phyloP scores from a whole-genome alignment of 164 flowering plant genomes.

The Piper longum region DNA sequence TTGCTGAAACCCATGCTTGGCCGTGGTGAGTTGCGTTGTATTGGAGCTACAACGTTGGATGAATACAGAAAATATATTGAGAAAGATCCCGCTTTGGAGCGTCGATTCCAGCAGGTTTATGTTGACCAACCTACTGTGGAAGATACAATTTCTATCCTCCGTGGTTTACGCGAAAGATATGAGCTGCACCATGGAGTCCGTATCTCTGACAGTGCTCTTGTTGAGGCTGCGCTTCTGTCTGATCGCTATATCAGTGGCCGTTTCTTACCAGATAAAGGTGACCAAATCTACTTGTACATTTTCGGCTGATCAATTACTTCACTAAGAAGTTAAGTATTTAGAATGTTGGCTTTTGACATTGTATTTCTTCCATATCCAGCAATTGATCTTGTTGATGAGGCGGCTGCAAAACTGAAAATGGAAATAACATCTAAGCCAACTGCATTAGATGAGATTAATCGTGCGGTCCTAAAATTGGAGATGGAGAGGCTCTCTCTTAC shows the following conservation, averaged over 20 bases:
- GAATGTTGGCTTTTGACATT: not conserved
- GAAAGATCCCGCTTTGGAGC: constrained; percentile 89
- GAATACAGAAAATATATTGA: constrained; percentile 91
- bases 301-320: not conserved
- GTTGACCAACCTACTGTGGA: constrained; percentile 87
- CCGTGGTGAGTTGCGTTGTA: constrained; percentile 83
- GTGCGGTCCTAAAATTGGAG: constrained; percentile 74
- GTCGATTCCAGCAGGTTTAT: constrained; percentile 92
- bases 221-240: constrained; percentile 82
- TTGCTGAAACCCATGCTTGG: constrained; percentile 96
- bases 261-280: constrained; percentile 94
- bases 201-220: constrained; percentile 86
- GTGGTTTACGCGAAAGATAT: constrained; percentile 84
- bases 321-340: not conserved
- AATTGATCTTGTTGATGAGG: constrained; percentile 93
- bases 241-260: constrained; percentile 92
- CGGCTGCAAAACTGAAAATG: constrained; percentile 94
- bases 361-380: constrained; percentile 32
- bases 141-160: constrained; percentile 75
- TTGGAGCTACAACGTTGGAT: constrained; percentile 93
- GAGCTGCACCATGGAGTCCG: constrained; percentile 93
- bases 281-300: not conserved
- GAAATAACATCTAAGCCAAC: constrained; percentile 93
- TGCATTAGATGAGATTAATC: constrained; percentile 77
- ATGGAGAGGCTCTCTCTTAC: constrained; percentile 85